Conservation (phyloP, 129 eudicot genomes). For the Centrapalus pauciflorus region DNA sequence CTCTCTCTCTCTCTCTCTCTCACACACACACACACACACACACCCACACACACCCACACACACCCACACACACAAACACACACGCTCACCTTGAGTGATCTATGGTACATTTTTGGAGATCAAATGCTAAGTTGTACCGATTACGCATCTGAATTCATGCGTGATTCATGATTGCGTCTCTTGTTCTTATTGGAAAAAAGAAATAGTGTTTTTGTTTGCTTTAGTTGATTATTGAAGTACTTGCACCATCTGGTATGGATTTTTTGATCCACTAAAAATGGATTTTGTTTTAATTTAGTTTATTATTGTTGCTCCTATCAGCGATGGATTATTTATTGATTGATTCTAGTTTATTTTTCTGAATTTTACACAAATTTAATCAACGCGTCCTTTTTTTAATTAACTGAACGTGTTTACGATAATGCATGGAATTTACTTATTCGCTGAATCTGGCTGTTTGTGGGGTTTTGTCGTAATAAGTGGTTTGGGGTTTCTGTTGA, state of each 20-base stretch:
- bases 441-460: not conserved
- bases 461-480: slow-evolving; percentile 2
- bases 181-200: not conserved
- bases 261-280: not conserved
- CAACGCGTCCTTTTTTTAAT: not conserved
- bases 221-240: not conserved
- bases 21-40: not conserved
- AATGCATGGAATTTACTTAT: not conserved
- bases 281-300: not conserved
- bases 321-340: not conserved
- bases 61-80: not conserved
- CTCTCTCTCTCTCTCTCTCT: no score
- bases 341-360: not conserved
- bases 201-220: not conserved
- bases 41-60: no score
- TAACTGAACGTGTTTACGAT: not conserved
- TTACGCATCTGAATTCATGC: not conserved
- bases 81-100: not conserved
- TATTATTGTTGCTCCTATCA: not conserved
- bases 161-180: not conserved
- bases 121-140: not conserved
- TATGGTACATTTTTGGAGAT: not conserved
- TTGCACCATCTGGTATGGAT: not conserved
- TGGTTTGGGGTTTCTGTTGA: not conserved
- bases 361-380: not conserved